Base-by-base conservation (phyloP, 208 protist genomes). In the Acanthamoeba lenticulata region DNA sequence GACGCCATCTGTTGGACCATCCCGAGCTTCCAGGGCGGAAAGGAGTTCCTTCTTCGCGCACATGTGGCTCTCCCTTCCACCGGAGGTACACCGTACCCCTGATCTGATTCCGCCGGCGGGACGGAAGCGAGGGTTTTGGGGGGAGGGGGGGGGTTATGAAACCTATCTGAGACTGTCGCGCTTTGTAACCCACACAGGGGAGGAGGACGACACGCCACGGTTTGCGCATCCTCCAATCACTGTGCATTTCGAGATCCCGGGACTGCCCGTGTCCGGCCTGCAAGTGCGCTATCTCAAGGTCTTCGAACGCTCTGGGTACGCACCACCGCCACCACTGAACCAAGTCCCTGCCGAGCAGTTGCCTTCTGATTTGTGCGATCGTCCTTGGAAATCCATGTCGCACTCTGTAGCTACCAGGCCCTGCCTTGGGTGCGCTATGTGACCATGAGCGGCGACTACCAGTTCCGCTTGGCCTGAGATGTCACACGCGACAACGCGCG, bases 401-500 rank as follows among this genome's bases (percentile, higher is more conserved):
- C 34, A 17, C 1, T 19, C 36, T 24, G 42, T n/a, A 86, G 38
- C 0, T 99, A 99, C 94, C 96, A 98, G 94, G 98, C 99, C 6
- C 95, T 99, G 27, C 99, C 99, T 47, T 99, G 99, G 99, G 99
- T 99, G 67, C 97, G 99, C n/a, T 99, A 99, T 96, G 97, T 99
- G 27, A 99, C 99, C 27, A 97, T 98, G 95, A 99, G 98, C 94
- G 99, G 99, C 9, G 98, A 99, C 69, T 99, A 99, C 95, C 97
- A 99, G 94, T 95, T 99, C 24, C 97, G 99, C 24, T 52, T 91
- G 0, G n/a, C 85, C 36, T 91, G 42, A 91, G 49, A 19, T 57
- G 49, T 57, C n/a, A n/a, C n/a, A n/a, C n/a, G n/a, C n/a, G n/a
- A n/a, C n/a, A n/a, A n/a, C n/a, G n/a, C n/a, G n/a, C n/a, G n/a